Percentiles rank a stretch among this genome's conserved stretches.
Conservation (phyloP, 202 grass and related monocot species). For the Hordeum pubiflorum region DNA sequence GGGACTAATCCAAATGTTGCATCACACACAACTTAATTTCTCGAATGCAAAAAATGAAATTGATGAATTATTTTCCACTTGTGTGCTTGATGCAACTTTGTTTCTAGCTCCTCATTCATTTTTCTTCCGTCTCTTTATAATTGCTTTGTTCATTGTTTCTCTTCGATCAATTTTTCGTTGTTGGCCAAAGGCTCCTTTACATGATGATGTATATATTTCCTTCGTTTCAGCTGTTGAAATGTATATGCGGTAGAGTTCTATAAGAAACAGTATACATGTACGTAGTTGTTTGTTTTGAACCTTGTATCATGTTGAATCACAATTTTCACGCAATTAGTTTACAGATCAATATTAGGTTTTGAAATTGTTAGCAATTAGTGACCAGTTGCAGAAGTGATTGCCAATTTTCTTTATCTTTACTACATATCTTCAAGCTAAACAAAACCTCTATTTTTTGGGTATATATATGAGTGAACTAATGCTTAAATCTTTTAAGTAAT, state of each 20-base stretch:
- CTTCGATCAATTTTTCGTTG: slow-evolving; percentile 6
- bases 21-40: not conserved
- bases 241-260: not conserved
- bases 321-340: not conserved
- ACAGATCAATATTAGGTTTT: not conserved
- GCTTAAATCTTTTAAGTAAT: too few species aligned
- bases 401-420: not conserved
- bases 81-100: not conserved
- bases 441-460: not conserved
- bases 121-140: not conserved
- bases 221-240: not conserved
- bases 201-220: not conserved
- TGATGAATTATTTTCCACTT: not conserved
- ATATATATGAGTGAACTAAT: not conserved
- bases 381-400: not conserved
- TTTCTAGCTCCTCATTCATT: not conserved
- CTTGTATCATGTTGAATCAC: not conserved
- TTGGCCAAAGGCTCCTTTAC: not conserved
- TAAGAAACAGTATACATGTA: not conserved
- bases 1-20: slow-evolving; percentile 41
- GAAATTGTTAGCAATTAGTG: not conserved
- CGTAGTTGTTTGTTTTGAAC: not conserved
- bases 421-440: not conserved
- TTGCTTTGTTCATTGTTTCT: not conserved
- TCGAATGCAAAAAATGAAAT: slow-evolving; percentile 1